Percentiles rank a stretch among this genome's conserved stretches.
Conservation (phyloP, 108 stramenopile species). For the Epipyxis sp. region DNA sequence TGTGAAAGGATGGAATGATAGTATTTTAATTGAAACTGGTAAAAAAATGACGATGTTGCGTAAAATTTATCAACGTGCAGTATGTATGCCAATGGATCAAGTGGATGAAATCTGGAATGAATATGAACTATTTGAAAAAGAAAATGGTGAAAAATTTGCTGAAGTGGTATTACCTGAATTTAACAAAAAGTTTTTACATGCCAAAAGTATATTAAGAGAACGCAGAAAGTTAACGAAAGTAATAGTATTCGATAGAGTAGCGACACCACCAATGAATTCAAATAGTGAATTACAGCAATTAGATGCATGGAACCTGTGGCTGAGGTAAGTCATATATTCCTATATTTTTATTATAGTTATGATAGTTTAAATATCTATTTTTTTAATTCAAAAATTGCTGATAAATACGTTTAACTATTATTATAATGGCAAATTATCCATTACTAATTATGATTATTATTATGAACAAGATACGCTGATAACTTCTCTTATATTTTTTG, state of each 20-base stretch:
- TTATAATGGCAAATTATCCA: too few relatives aligned
- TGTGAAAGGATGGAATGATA: not conserved
- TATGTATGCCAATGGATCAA: not conserved
- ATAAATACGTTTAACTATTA: too few relatives aligned
- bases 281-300: conserved; percentile 20
- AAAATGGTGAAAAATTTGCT: not conserved
- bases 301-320: conserved; percentile 9
- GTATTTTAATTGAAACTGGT: not conserved
- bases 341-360: too few relatives aligned
- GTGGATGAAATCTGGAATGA: conserved; percentile 4
- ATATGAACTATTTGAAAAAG: not conserved
- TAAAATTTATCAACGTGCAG: not conserved
- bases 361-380: too few relatives aligned
- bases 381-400: too few relatives aligned
- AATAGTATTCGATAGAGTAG: not conserved
- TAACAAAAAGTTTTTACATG: not conserved
- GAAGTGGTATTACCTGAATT: not conserved
- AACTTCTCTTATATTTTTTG: too few relatives aligned
- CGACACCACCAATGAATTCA: not conserved
- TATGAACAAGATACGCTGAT: too few relatives aligned
- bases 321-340: too few relatives aligned
- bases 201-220: not conserved
- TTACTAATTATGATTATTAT: too few relatives aligned
- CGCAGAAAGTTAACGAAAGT: not conserved
- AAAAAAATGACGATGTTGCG: conserved; percentile 1